Base-by-base conservation (phyloP, 2,329 filamentous ascomycete species). In the Pyrenophora graminea region DNA sequence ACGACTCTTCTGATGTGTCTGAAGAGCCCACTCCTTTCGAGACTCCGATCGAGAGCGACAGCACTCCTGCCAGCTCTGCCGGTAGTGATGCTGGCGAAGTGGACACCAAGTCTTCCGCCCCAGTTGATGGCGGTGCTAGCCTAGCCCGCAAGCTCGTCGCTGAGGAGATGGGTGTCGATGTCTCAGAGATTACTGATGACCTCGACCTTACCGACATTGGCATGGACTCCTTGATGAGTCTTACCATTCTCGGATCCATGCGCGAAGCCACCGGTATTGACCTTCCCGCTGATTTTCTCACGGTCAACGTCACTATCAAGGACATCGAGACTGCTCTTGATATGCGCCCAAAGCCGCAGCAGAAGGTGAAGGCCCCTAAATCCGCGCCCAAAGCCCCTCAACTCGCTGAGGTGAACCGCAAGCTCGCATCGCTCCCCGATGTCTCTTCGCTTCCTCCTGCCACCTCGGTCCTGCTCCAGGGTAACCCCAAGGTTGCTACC, bases 261-360 rank as follows among this genome's bases (percentile, higher is more conserved):
- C 77, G 79, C 41, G 79, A 81, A 64, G 74, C 76, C 65, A 80
- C 78, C 39, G 77, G 77, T 33, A 67, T 78, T 37, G 78, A 80
- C 49, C 74, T 80, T 37, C 77, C 79, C 7, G 77, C 76, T 4
- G 79, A 77, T 55, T 82, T 88, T 49, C 78, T 89, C 44, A 78
- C 81, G 12, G 78, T 80, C 59, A 85, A 86, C 66, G 78, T 82
- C 8, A 84, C 82, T 3, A 82, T 88, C 41, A 82, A 84, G 60
- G 83, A 86, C 55, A 84, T 88, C 50, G 85, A 88, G 69, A 82
- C 81, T 48, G 80, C 82, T 31, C 81, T 89, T 3, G 85, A 84
- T 46, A 80, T 80, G 77, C 75, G 77, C 49, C 73, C 76, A 27
- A 74, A 76, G 62, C 61, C 72, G 6, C 73, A 73, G 66, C 64